These are phyloP conservation scores for Paspalum vaginatum DNA, from an alignment of 176 grass and related monocot species.

Conservation along the genomic window DNA sequence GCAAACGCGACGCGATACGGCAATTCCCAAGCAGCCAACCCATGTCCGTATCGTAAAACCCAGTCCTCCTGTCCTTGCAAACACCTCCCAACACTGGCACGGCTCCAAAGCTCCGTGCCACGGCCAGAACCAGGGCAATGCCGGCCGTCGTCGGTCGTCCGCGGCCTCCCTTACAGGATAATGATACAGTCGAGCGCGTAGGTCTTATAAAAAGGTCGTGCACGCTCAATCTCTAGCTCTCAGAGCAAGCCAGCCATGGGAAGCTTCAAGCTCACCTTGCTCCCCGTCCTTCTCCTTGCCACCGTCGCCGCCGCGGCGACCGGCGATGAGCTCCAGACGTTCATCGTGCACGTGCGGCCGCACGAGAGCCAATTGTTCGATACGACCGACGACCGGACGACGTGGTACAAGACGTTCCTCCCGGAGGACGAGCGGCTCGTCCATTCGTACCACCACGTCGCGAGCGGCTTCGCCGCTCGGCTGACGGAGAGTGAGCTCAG, in stretches of 20 bases:
- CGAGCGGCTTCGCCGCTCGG: constrained; percentile 62
- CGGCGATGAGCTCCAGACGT: constrained; percentile 23
- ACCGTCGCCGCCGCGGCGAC: not conserved
- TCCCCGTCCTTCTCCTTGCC: constrained; percentile 21
- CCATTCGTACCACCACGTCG: constrained; percentile 61
- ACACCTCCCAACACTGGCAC: constrained; percentile 13
- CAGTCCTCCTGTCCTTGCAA: not conserved
- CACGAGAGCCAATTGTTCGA: constrained; percentile 12
- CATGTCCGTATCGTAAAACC: constrained; percentile 22
- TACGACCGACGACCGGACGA: constrained; percentile 33
- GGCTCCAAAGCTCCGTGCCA: not conserved
- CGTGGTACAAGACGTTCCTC: constrained; percentile 55
- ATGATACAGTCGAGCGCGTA: not conserved
- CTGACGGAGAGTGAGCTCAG: constrained; percentile 49
- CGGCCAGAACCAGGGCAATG: not conserved
- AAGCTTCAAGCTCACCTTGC: not conserved
- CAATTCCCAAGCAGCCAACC: constrained; percentile 5
- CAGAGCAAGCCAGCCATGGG: constrained; percentile 27
- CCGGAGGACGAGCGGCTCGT: constrained; percentile 37
- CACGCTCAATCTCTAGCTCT: not conserved
- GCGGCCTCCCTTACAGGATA: not conserved
- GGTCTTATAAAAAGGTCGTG: constrained; percentile 24
- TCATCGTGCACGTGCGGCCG: constrained; percentile 49
- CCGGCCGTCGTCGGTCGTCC: not conserved
- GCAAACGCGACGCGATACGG: not conserved